Base-by-base conservation (phyloP, 371 early-diverging fungal genomes). In the Zopfochytrium polystomum region DNA sequence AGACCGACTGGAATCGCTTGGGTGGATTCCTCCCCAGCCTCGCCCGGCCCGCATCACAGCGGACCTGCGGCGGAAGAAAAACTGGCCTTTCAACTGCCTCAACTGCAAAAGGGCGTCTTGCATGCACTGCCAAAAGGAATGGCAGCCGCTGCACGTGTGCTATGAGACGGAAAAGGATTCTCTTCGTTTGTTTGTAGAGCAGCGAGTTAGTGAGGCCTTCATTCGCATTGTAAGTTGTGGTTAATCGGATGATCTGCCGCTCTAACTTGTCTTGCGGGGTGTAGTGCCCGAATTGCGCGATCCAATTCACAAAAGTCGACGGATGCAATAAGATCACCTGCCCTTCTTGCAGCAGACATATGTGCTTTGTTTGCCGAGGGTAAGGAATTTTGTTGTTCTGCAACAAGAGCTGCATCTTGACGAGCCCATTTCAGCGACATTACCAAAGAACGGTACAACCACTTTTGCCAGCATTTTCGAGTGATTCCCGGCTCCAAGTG, bases 271-370 rank as follows among this genome's bases (percentile, higher is more conserved):
- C n/a, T n/a, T n/a, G n/a, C n/a, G 13, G 25, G 26, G 18, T 42
- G n/a, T 68, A 86, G 86, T 87, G 87, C 62, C 85, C 85, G 0
- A 55, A 64, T 13, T 86, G 87, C 58, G 72, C 68, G 26, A 56
- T 85, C 6, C 80, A 82, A 5, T 87, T 83, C 64, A 79, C 78
- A 56, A 85, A 85, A 56, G 65, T 73, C 31, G 79, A 79, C 67
- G 87, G 87, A 0, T 87, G 87, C 62, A 87, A 87, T 72, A 87
- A 87, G 63, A 83, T 87, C 73, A 74, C 74, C 15, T 86, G 87
- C 47, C 74, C 78, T 29, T 81, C 80, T 68, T 84, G 84, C 72
- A 69, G 78, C 13, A 83, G 83, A 65, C 61, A 73, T 25, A 87
- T 87, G 87, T 87, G 87, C 53, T 85, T 84, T 66, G 67, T 85